Base-by-base conservation (phyloP, 257 asterid species). In the Solanum sejunctum region DNA sequence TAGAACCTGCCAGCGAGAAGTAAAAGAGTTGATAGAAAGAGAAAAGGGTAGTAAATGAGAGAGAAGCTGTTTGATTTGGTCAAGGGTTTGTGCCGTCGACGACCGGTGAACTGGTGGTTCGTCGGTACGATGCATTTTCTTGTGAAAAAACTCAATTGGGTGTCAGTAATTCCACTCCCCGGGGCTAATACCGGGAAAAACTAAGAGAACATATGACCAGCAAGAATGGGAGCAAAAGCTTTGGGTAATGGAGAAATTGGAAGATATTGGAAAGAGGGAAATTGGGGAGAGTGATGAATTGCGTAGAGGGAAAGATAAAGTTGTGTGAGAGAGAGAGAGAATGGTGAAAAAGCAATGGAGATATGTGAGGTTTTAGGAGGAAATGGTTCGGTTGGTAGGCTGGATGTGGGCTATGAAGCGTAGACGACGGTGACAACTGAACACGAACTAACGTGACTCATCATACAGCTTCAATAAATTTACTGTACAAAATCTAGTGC, bases 1-100 rank as follows among this genome's bases (percentile, higher is more conserved):
- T 20, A 96, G 88, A 60, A 86, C 84, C 84, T 93, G 96, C 99
- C 99, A 96, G 12, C 96, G 89, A 41, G 97, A 87, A 21, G 91
- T 49, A 88, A 96, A 96, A 82, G 91, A 89, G 12, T 86, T 83
- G 86, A 92, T 83, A 51, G 93, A 85, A 5, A 90, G 92, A 1
- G 97, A 72, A 54, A 92, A 87, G 11, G 91, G 97, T 12, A 95
- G 90, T 81, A 95, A 91, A 4, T 80, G 83, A 70, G 78, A 21
- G 8, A 96, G 90, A 67, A 92, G 91, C 1, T 84, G 80, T 52
- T 86, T 84, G 11, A 92, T 66, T 61, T 85, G 11, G 54, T 67
- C 86, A 13, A 95, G 94, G 23, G 88, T 88, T 64, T 89, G 87
- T 13, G 89, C 11, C 4, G 95, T 87, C 7, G 90, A 80, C 61